phyloP scores from a whole-genome alignment of 257 asterid species.

The Solanum neorickii region DNA sequence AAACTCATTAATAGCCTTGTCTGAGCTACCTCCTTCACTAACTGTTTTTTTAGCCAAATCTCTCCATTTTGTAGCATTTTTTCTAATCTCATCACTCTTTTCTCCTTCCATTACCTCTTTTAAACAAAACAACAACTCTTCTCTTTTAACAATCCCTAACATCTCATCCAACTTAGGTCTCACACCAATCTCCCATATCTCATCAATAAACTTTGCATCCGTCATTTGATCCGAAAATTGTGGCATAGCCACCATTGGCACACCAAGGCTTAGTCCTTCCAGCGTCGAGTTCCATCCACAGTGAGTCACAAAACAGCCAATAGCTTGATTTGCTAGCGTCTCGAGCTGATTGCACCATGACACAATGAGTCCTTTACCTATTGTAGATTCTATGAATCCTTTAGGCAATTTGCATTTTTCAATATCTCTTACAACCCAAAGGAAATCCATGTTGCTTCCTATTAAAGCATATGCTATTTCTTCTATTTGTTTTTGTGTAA shows the following conservation, averaged over 20 bases:
- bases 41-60: slow-evolving; percentile 34
- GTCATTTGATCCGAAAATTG: slow-evolving; percentile 67
- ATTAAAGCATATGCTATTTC: slow-evolving; percentile 34
- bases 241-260: slow-evolving; percentile 58
- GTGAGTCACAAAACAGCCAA: slow-evolving; percentile 61
- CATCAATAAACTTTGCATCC: slow-evolving; percentile 53
- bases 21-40: slow-evolving; percentile 55
- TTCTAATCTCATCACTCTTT: slow-evolving; percentile 24
- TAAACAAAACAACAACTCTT: slow-evolving; percentile 33
- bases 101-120: slow-evolving; percentile 43
- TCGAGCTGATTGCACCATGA: slow-evolving; percentile 73
- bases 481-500: slow-evolving; percentile 38
- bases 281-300: slow-evolving; percentile 67
- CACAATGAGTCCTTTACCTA: slow-evolving; percentile 36
- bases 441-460: slow-evolving; percentile 19
- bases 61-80: slow-evolving; percentile 39
- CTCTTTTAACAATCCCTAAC: slow-evolving; percentile 34
- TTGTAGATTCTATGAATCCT: slow-evolving; percentile 9
- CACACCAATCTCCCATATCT: slow-evolving; percentile 48
- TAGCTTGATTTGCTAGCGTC: slow-evolving; percentile 30
- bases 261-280: slow-evolving; percentile 47
- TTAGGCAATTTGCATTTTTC: slow-evolving; percentile 34
- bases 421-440: slow-evolving; percentile 55
- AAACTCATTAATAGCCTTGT: slow-evolving; percentile 33
- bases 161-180: slow-evolving; percentile 44